Evolutionary conservation across 176 grass and related monocot genomes (phyloP), one percentile per base, ranked within the genome.

Genomic region (Avena eriantha): DNA sequence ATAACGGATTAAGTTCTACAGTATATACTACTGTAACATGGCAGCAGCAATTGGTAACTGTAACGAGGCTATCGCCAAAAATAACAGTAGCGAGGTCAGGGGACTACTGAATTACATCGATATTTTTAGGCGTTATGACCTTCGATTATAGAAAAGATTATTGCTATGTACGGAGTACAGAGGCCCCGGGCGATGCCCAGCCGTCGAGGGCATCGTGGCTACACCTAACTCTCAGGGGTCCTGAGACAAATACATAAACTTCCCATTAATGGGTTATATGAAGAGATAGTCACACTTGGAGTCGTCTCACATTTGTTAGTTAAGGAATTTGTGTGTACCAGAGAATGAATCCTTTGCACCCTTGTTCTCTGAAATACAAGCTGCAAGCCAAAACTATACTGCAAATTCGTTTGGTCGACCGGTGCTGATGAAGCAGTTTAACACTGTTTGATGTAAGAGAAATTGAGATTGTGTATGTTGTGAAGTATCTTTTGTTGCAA

Each of bases 21-120:
- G n/a, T n/a, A n/a, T n/a, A n/a, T n/a, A n/a, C n/a, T n/a, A n/a
- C n/a, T n/a, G n/a, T n/a, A n/a, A 29, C 26, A 22, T 65, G 21
- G 1, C 18, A 31, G 17, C 65, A 12, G 23, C 46, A 70, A 53
- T 16, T 46, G 8, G 53, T 33, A 33, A 15, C 29, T 16, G 13
- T 35, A 69, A 33, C 5, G 24, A 51, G 33, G 55, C 43, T 31
- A 41, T 49, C n/a, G 21, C 43, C 49, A 48, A 49, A 14, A 23
- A 14, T 1, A 36, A 34, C 57, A 16, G 45, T 66, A 75, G n/a
- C 33, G 11, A 82, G 49, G 48, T 45, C n/a, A 45, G 47, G 72
- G 22, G 23, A 76, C 13, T 83, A 82, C 49, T 19, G 80, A 76
- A 64, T 68, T 34, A 68, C 71, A 24, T 22, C 43, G 36, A 23